phyloP scores from a whole-genome alignment of 108 stramenopile genomes.

The Skeletonema tropicum region DNA sequence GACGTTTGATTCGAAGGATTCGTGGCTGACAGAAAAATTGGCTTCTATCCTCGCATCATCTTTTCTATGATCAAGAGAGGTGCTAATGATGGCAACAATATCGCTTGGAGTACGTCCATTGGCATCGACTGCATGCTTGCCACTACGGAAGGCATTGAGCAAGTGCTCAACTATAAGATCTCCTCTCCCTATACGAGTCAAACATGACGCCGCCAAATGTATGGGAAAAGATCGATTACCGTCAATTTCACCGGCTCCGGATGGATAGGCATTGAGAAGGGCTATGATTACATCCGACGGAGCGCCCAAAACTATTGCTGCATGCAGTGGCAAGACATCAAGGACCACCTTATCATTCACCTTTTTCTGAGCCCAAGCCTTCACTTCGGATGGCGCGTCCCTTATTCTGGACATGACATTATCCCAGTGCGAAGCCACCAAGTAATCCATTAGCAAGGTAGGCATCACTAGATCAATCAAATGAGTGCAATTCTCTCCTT shows the following conservation, averaged over 20 bases:
- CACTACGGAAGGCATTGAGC: background rate
- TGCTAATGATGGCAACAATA: background rate
- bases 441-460: background rate
- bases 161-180: background rate
- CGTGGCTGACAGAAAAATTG: background rate
- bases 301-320: conserved; percentile 68
- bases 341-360: background rate
- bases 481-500: background rate
- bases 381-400: background rate
- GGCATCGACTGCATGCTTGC: background rate
- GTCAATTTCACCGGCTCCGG: conserved; percentile 54
- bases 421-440: background rate
- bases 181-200: background rate
- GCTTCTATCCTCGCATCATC: background rate
- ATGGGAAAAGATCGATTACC: conserved; percentile 83
- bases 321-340: conserved; percentile 68
- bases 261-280: conserved; percentile 61
- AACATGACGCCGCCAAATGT: conserved; percentile 53
- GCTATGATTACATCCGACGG: conserved; percentile 53
- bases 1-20: background rate
- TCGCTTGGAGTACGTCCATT: background rate
- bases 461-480: background rate
- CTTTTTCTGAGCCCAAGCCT: background rate
- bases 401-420: background rate
- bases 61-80: background rate